phyloP scores from a whole-genome alignment of 805 yeast species.

The Spathaspora boniae region DNA sequence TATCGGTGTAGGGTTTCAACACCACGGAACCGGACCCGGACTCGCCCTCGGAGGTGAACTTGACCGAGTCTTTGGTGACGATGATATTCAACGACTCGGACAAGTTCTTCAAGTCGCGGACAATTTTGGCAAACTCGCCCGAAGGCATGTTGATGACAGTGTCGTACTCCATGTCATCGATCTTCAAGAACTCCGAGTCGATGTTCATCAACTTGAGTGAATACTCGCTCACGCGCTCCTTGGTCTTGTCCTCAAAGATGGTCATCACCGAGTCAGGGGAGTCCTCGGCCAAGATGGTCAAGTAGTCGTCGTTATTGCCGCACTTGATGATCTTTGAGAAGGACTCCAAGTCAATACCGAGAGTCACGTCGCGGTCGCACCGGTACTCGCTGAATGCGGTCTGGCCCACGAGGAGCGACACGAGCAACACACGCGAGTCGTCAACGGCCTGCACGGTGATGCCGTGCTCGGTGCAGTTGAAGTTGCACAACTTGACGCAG shows the following conservation, averaged over 20 bases:
- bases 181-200: conserved; percentile 88
- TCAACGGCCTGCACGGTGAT: conserved; percentile 97
- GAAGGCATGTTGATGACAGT: conserved; percentile 85
- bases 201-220: conserved; percentile 91
- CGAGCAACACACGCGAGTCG: conserved; percentile 91
- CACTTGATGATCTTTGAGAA: conserved; percentile 84
- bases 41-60: conserved; percentile 88
- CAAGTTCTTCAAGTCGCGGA: conserved; percentile 81
- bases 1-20: conserved; percentile 76
- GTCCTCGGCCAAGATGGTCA: conserved; percentile 88
- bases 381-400: conserved; percentile 89
- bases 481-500: conserved; percentile 91
- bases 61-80: conserved; percentile 89
- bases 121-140: conserved; percentile 80
- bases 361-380: conserved; percentile 89
- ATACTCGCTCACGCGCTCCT: conserved; percentile 90
- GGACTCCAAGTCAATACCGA: conserved; percentile 89
- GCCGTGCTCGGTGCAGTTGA: conserved; percentile 94
- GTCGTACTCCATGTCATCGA: conserved; percentile 92
- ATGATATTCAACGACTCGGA: conserved; percentile 83
- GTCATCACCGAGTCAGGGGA: conserved; percentile 74
- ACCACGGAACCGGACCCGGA: conserved; percentile 85
- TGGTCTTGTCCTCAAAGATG: conserved; percentile 86
- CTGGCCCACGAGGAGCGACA: conserved; percentile 80
- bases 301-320: conserved; percentile 85